phyloP scores from a whole-genome alignment of 2,329 filamentous ascomycete species.

The Trichoderma sp. region DNA sequence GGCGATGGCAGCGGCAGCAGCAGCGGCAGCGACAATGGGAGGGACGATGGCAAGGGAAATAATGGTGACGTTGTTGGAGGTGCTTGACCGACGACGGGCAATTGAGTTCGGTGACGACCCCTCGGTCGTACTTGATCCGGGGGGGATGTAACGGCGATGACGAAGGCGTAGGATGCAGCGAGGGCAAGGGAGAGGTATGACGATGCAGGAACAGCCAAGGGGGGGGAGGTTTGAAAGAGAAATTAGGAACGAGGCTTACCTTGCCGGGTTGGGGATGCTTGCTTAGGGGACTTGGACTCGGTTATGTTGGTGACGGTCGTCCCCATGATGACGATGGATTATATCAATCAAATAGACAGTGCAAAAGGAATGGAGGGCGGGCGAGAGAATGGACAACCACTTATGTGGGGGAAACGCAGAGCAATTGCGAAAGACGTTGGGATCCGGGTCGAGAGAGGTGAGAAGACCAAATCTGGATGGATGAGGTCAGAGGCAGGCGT shows the following conservation, averaged over 20 bases:
- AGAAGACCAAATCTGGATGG: slow-evolving; percentile 38
- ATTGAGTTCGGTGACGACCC: slow-evolving; percentile 16
- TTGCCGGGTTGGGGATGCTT: slow-evolving; percentile 47
- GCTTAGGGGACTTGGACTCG: slow-evolving; percentile 54
- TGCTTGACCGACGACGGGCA: slow-evolving; percentile 14
- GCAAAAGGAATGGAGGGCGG: slow-evolving; percentile 27
- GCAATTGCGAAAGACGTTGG: slow-evolving; percentile 21
- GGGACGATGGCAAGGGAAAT: slow-evolving; percentile 6
- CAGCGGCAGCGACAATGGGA: slow-evolving; percentile 5
- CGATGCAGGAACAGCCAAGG: slow-evolving; percentile 31
- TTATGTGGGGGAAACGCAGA: slow-evolving; percentile 39
- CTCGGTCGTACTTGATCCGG: slow-evolving; percentile 11
- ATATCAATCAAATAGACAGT: slow-evolving; percentile 36
- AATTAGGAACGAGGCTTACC: slow-evolving; percentile 43
- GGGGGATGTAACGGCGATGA: slow-evolving; percentile 29
- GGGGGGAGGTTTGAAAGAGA: slow-evolving; percentile 1
- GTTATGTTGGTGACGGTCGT: slow-evolving; percentile 48
- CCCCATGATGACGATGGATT: slow-evolving; percentile 55
- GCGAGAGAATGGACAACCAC: slow-evolving; percentile 34
- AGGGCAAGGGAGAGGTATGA: slow-evolving; percentile 27
- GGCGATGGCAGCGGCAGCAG: not conserved
- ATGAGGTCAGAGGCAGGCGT: slow-evolving; percentile 47
- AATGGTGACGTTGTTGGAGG: not conserved
- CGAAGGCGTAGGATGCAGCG: slow-evolving; percentile 28
- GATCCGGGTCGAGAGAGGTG: slow-evolving; percentile 29